Evolutionary conservation across 106 monocot genomes (phyloP).

Genomic region (Dioscorea alata): DNA sequence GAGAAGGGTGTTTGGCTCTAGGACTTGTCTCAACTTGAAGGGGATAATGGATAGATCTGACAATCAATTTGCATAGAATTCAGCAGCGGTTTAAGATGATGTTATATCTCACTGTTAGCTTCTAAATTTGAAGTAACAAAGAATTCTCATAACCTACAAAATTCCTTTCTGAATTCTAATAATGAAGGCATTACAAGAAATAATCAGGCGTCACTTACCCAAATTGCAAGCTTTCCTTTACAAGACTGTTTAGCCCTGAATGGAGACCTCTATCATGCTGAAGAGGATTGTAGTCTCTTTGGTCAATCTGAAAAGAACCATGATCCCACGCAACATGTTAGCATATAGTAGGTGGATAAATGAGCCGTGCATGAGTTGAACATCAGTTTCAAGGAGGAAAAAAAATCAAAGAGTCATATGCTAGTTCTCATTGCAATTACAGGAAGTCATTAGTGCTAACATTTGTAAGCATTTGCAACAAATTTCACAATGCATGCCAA

Average conservation of each 20-base stretch:
- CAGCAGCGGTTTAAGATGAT: background rate
- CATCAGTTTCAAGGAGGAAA: no score
- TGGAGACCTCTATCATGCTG: constrained; percentile 82
- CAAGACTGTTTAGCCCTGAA: constrained; percentile 49
- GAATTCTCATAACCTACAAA: background rate
- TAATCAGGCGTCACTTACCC: constrained; percentile 32
- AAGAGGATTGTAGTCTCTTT: constrained; percentile 79
- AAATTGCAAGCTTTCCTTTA: constrained; percentile 83
- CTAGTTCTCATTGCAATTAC: no score
- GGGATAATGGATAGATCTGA: constrained; percentile 32
- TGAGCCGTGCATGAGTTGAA: no score
- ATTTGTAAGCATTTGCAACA: no score
- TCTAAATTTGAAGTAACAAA: background rate
- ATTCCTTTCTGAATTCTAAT: background rate
- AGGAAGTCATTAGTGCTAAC: no score
- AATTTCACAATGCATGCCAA: no score
- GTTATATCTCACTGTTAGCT: no score
- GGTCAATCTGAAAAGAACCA: constrained; percentile 38
- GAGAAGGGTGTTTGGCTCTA: background rate
- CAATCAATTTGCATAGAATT: constrained; percentile 4
- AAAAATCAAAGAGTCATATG: no score
- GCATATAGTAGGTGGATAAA: no score
- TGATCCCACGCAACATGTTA: no score
- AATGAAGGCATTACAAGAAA: background rate
- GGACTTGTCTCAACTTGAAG: background rate